Conservation (phyloP, 345 rosid species). For the Murraya paniculata region DNA sequence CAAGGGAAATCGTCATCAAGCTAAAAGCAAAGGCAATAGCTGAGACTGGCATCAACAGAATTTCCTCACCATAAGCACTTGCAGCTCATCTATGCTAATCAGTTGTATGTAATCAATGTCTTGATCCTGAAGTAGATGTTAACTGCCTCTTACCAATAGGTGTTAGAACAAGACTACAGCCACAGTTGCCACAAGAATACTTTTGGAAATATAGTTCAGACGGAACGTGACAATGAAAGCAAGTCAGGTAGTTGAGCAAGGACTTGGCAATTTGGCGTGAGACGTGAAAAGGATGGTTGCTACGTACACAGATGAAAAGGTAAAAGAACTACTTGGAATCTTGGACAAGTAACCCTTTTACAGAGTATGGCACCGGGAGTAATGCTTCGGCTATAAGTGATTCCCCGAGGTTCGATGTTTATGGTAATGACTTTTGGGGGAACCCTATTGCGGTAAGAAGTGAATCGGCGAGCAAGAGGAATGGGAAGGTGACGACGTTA, state of each 20-base stretch:
- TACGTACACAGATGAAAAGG: slow-evolving; percentile 12
- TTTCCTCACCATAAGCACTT: slow-evolving; percentile 47
- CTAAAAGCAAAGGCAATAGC: slow-evolving; percentile 41
- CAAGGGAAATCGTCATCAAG: slow-evolving; percentile 21
- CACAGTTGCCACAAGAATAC: slow-evolving; percentile 25
- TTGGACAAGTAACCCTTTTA: slow-evolving; percentile 5
- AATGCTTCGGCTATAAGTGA: slow-evolving; percentile 16
- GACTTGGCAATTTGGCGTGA: slow-evolving; percentile 27
- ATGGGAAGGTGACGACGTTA: slow-evolving; percentile 21
- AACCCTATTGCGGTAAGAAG: slow-evolving; percentile 26
- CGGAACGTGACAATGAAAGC: slow-evolving; percentile 5
- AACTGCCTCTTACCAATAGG: not conserved
- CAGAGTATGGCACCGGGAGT: no score
- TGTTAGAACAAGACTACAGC: slow-evolving; percentile 24
- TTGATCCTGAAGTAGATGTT: slow-evolving; percentile 12
- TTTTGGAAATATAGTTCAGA: slow-evolving; percentile 30
- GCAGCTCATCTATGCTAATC: slow-evolving; percentile 36
- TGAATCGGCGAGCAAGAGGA: slow-evolving; percentile 4
- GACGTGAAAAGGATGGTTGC: slow-evolving; percentile 22
- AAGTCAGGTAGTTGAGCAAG: slow-evolving; percentile 12
- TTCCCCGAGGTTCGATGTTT: slow-evolving; percentile 39
- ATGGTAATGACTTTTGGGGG: slow-evolving; percentile 38
- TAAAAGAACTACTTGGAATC: not conserved
- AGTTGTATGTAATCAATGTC: not conserved
- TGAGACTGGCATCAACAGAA: slow-evolving; percentile 17